Conservation (phyloP, 2,329 filamentous ascomycete species). For the Aspergillus sp. region DNA sequence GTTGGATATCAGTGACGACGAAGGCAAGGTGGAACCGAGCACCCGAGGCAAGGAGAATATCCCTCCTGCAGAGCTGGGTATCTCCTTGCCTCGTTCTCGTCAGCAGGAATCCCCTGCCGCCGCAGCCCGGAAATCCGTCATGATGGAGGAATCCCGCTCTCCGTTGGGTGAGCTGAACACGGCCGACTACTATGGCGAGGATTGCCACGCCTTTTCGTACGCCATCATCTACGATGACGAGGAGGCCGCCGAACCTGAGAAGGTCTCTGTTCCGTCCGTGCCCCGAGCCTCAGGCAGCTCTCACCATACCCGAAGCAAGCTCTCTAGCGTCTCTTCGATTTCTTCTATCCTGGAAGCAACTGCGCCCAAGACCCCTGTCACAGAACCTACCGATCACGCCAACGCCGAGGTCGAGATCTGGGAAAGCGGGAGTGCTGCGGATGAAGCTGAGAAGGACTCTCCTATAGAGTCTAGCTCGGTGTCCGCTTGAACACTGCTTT, state of each 20-base stretch:
- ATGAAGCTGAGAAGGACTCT: conserved; percentile 39
- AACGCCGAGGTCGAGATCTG: conserved; percentile 61
- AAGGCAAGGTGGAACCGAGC: conserved; percentile 55
- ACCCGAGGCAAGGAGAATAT: conserved; percentile 89
- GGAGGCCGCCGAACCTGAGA: conserved; percentile 24
- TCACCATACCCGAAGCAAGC: conserved; percentile 18
- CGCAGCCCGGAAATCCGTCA: conserved; percentile 49
- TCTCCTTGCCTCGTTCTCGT: conserved; percentile 52
- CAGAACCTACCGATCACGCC: conserved; percentile 52
- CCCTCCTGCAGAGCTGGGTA: conserved; percentile 63
- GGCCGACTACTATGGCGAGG: conserved; percentile 66
- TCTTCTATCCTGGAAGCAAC: conserved; percentile 24
- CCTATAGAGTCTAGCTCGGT: neutral
- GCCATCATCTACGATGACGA: conserved; percentile 64
- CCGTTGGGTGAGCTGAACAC: conserved; percentile 68
- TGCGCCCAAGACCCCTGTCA: conserved; percentile 15
- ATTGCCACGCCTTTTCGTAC: conserved; percentile 62
- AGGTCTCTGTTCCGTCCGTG: conserved; percentile 9
- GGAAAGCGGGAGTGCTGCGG: conserved; percentile 67
- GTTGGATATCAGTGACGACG: conserved; percentile 86
- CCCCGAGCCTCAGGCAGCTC: conserved; percentile 3
- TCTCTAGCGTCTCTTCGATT: conserved; percentile 27
- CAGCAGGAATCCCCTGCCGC: conserved; percentile 21
- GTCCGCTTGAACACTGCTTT: neutral
- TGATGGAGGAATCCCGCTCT: conserved; percentile 63